phyloP scores from a whole-genome alignment of 1,284 basidiomycete species.

The Chiua sp. region DNA sequence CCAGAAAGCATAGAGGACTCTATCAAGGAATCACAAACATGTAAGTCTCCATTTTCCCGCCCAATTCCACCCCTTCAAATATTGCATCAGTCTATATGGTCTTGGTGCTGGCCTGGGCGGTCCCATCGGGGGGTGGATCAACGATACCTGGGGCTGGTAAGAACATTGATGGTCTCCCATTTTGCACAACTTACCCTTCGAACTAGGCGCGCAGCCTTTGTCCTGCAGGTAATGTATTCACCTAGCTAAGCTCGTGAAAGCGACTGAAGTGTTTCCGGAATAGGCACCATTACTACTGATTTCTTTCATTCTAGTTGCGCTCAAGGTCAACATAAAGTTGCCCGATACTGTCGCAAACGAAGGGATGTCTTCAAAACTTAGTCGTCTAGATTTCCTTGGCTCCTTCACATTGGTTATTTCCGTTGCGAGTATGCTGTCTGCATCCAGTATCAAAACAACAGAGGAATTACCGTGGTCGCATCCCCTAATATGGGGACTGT shows the following conservation, averaged over 20 bases:
- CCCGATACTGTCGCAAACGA: slow-evolving; percentile 65
- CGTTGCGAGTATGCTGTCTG: slow-evolving; percentile 78
- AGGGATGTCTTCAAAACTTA: slow-evolving; percentile 64
- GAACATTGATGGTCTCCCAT: slow-evolving; percentile 31
- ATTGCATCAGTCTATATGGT: slow-evolving; percentile 64
- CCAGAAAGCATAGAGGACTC: slow-evolving; percentile 82
- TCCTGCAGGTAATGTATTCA: slow-evolving; percentile 65
- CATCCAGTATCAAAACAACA: slow-evolving; percentile 80
- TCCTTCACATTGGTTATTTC: slow-evolving; percentile 78
- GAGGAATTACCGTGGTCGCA: slow-evolving; percentile 82
- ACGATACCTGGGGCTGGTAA: slow-evolving; percentile 84
- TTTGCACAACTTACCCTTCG: slow-evolving; percentile 22
- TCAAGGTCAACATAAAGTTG: slow-evolving; percentile 76
- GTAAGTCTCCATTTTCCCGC: slow-evolving; percentile 45
- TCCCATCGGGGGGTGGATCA: slow-evolving; percentile 88
- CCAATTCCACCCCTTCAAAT: slow-evolving; percentile 12
- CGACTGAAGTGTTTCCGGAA: slow-evolving; percentile 11
- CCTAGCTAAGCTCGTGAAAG: slow-evolving; percentile 54
- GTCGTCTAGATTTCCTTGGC: slow-evolving; percentile 84
- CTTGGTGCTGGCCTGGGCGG: slow-evolving; percentile 86
- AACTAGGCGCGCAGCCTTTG: slow-evolving; percentile 34
- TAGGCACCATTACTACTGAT: slow-evolving; percentile 78
- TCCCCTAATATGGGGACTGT: slow-evolving; percentile 69
- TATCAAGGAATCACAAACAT: slow-evolving; percentile 92
- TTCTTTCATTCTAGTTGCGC: slow-evolving; percentile 69